These are phyloP conservation scores for Candida broadrunensis DNA, from an alignment of 805 yeast species.

Conservation along the genomic window DNA sequence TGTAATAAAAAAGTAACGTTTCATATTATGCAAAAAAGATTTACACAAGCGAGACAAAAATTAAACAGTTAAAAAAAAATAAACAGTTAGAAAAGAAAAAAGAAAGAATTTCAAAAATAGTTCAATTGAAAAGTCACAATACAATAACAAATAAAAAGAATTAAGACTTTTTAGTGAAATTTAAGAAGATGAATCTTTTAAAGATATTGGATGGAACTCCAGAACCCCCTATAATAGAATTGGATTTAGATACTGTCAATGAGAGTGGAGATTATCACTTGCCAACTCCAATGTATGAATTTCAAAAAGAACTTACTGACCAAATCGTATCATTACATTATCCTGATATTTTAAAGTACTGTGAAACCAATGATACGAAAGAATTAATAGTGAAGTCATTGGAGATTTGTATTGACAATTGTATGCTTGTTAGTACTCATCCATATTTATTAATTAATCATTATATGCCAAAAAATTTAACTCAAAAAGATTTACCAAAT, in stretches of 20 bases:
- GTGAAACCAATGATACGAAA: constrained; percentile 54
- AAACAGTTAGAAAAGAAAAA: no score
- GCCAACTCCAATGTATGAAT: constrained; percentile 80
- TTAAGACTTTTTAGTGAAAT: neutral
- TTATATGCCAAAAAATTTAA: constrained; percentile 76
- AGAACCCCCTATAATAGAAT: constrained; percentile 71
- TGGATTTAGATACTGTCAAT: constrained; percentile 44
- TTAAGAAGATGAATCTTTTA: constrained; percentile 59
- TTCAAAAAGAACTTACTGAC: constrained; percentile 85
- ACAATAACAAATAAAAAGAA: no score
- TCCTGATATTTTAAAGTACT: constrained; percentile 83
- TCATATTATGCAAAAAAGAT: no score
- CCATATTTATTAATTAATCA: constrained; percentile 85
- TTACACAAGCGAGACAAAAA: no score
- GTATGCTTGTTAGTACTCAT: constrained; percentile 80
- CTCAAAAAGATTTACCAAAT: constrained; percentile 66
- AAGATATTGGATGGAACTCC: constrained; percentile 80
- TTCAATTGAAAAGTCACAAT: no score
- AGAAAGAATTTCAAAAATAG: no score
- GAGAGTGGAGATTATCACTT: constrained; percentile 65
- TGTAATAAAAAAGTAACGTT: no score
- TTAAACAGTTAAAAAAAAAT: no score
- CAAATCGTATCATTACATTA: constrained; percentile 90
- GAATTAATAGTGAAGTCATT: constrained; percentile 70
- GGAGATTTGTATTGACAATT: constrained; percentile 69